phyloP scores from a whole-genome alignment of 306 rosid species.

The Cicer chorassanicum region DNA sequence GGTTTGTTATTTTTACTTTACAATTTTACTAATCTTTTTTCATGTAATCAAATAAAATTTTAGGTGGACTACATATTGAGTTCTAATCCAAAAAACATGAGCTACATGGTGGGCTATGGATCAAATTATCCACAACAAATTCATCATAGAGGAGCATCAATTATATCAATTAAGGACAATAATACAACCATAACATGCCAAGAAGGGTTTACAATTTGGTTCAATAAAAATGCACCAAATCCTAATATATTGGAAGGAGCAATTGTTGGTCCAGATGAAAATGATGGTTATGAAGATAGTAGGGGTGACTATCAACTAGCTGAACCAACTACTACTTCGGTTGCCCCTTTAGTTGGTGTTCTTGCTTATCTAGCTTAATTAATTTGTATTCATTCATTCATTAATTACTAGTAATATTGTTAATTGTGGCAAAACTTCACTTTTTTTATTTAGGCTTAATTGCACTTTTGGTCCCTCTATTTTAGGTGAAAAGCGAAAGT shows the following conservation, averaged over 20 bases:
- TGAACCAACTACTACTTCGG: slow-evolving; percentile 54
- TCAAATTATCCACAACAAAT: slow-evolving; percentile 50
- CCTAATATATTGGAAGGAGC: slow-evolving; percentile 70
- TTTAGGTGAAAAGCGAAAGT: no score
- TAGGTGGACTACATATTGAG: slow-evolving; percentile 72
- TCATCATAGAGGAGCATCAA: slow-evolving; percentile 81
- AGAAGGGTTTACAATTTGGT: slow-evolving; percentile 55
- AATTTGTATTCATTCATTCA: no score
- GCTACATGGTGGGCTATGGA: slow-evolving; percentile 80
- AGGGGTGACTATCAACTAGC: slow-evolving; percentile 52
- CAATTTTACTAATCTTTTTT: not conserved
- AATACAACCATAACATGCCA: slow-evolving; percentile 48
- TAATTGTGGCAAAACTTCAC: no score
- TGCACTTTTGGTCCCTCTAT: no score
- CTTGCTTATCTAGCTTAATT: slow-evolving; percentile 59
- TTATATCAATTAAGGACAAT: slow-evolving; percentile 53
- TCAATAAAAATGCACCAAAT: slow-evolving; percentile 48
- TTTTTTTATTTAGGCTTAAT: no score
- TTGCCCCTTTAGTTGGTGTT: slow-evolving; percentile 64
- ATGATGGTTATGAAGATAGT: slow-evolving; percentile 48
- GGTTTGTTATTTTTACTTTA: slow-evolving; percentile 42
- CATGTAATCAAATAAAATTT: not conserved
- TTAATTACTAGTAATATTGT: no score
- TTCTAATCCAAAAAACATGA: slow-evolving; percentile 53
- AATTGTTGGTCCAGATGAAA: slow-evolving; percentile 52